Conservation (phyloP, 805 yeast species). For the Ascoidea rubescens region DNA sequence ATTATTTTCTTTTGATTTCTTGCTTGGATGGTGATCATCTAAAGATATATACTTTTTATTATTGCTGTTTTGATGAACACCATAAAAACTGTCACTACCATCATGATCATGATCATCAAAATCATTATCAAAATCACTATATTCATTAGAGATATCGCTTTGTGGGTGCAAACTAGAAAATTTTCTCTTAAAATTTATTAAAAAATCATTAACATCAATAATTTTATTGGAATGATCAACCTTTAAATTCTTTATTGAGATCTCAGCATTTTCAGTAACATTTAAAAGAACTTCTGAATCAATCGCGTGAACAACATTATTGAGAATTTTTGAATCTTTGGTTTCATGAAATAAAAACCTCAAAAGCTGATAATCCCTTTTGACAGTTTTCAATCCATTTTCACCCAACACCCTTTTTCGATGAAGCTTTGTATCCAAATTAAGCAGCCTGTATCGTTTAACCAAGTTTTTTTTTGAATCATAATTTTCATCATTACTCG, state of each 20-base stretch:
- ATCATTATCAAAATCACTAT: constrained; percentile 13
- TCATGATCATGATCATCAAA: constrained; percentile 11
- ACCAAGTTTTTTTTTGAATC: constrained; percentile 12
- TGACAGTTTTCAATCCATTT: constrained; percentile 38
- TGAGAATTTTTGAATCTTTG: constrained; percentile 20
- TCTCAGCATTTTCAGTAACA: constrained; percentile 47
- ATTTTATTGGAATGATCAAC: constrained; percentile 42
- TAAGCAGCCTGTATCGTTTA: constrained; percentile 2
- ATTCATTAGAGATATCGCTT: constrained; percentile 8
- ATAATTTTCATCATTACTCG: constrained; percentile 15
- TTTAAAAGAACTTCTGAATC: constrained; percentile 53
- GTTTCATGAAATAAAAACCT: constrained; percentile 32
- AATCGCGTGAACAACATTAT: constrained; percentile 33
- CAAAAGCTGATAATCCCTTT: constrained; percentile 27
- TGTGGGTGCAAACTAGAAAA: constrained; percentile 19
- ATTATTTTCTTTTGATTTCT: too few relatives aligned
- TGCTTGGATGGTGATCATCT: constrained; percentile 14
- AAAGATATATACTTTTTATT: neutral
- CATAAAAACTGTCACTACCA: constrained; percentile 10
- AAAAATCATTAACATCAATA: constrained; percentile 33
- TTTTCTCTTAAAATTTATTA: constrained; percentile 22
- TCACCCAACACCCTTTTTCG: constrained; percentile 41
- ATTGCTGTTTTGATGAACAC: neutral
- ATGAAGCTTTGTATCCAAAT: constrained; percentile 19
- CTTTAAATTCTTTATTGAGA: constrained; percentile 47